phyloP scores from a whole-genome alignment of 768 basidiomycete species.

The Lactarius akahatsu region DNA sequence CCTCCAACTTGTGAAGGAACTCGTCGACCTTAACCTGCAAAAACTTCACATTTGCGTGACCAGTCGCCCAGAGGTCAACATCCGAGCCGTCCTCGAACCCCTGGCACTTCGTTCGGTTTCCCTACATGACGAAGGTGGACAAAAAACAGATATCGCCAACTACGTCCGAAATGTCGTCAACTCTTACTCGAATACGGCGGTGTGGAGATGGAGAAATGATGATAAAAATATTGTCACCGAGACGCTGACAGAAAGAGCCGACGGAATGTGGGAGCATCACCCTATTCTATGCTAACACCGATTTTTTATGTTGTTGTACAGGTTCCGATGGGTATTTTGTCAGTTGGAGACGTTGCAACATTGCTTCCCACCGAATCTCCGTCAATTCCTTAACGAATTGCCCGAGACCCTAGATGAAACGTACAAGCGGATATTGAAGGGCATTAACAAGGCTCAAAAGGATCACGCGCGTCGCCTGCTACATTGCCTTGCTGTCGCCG shows the following conservation, averaged over 20 bases:
- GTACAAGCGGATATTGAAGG: neutral
- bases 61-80: conserved; percentile 1
- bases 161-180: neutral
- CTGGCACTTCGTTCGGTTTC: neutral
- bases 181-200: neutral
- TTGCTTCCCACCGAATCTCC: neutral
- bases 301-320: neutral
- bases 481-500: neutral
- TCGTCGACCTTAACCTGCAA: neutral
- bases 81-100: neutral
- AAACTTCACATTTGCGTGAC: neutral
- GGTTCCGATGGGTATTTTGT: neutral
- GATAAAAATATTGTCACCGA: neutral
- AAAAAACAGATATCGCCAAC: neutral
- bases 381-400: neutral
- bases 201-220: neutral
- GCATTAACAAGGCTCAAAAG: neutral
- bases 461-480: neutral
- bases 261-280: neutral
- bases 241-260: conserved; percentile 2
- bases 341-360: neutral
- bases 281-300: neutral
- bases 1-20: neutral
- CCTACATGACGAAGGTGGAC: neutral
- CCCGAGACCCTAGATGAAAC: neutral